Base-by-base conservation (phyloP, 2,329 filamentous ascomycete species). In the Trichophyton simii region DNA sequence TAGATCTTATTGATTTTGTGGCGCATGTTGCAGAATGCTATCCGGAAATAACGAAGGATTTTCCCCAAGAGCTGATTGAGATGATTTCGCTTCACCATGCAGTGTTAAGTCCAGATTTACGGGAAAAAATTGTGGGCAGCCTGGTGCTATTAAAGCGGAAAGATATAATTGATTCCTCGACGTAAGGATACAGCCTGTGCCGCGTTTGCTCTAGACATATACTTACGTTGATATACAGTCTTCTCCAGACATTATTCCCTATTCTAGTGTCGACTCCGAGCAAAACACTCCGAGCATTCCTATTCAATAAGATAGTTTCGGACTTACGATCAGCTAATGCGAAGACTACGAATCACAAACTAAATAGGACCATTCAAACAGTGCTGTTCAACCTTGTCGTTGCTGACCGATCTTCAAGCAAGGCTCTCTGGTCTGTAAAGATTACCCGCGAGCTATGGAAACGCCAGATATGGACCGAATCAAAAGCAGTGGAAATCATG, bases 401-500 rank as follows among this genome's bases (percentile, higher is more conserved):
- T 15, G 88, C 88, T 2, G 92, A 99, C 72, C 85, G 88, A 48
- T 81, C 87, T 7, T 95, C 91, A 0, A 82, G 89, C 0, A 94
- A 95, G 70, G 90, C 88, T 3, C 81, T 99, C 58, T 99, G 94
- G 94, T 91, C 94, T 2, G 90, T 96, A 64, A 96, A 96, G 75
- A 83, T 99, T 65, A 95, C 91, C 3, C 83, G 92, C 64, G 94
- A 99, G 77, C 79, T 99, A 70, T 99, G 94, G 94, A 95, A 91
- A 76, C 83, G 92, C 55, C 91, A 96, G 68, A 86, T 97, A 65
- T 99, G 94, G 94, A 90, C 88, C 8, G 94, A 99, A 69, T 84
- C 91, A 1, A 94, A 91, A 72, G 86, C 92, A 0, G 94, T 97
- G n/a, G 91, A 96, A 69, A 89, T 97, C 66, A 97, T 99, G 91